Percentiles rank a stretch among this genome's conserved stretches.
These are phyloP conservation scores for Fusarium neocosmosporiellum DNA, from an alignment of 2,329 filamentous ascomycete genomes.

Conservation along the genomic window DNA sequence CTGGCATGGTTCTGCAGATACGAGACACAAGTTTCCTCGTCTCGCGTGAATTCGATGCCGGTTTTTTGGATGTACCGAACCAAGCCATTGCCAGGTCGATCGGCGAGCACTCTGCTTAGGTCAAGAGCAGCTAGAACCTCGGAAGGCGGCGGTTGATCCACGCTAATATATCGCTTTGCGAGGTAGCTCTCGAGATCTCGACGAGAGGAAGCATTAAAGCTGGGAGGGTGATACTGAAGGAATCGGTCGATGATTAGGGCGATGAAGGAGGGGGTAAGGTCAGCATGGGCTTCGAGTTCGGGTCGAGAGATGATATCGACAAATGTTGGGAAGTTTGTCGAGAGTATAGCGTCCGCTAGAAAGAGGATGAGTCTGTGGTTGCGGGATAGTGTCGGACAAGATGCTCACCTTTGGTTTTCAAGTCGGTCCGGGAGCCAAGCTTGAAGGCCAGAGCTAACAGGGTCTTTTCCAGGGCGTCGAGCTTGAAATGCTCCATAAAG, in stretches of 20 bases:
- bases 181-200: slow-evolving; percentile 76
- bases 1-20: slow-evolving; percentile 65
- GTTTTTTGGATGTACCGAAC: slow-evolving; percentile 77
- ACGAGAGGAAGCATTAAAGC: slow-evolving; percentile 81
- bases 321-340: slow-evolving; percentile 81
- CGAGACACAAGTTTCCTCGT: slow-evolving; percentile 72
- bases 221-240: slow-evolving; percentile 86
- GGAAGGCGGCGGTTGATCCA: slow-evolving; percentile 73
- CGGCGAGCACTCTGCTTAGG: slow-evolving; percentile 72
- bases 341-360: slow-evolving; percentile 88
- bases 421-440: slow-evolving; percentile 79
- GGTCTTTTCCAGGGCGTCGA: slow-evolving; percentile 89
- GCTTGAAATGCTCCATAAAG: slow-evolving; percentile 95
- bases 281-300: slow-evolving; percentile 71
- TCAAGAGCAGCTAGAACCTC: slow-evolving; percentile 78
- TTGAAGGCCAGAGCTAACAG: slow-evolving; percentile 91
- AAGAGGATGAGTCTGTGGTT: slow-evolving; percentile 58
- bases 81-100: slow-evolving; percentile 66
- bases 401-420: slow-evolving; percentile 86
- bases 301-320: slow-evolving; percentile 78
- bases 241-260: slow-evolving; percentile 86
- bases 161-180: slow-evolving; percentile 73
- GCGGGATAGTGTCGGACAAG: slow-evolving; percentile 3
- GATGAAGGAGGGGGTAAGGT: slow-evolving; percentile 76
- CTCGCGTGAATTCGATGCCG: slow-evolving; percentile 80